These are phyloP conservation scores for Talaromyces proteolyticus DNA, from an alignment of 495 filamentous ascomycete species.

Conservation along the genomic window DNA sequence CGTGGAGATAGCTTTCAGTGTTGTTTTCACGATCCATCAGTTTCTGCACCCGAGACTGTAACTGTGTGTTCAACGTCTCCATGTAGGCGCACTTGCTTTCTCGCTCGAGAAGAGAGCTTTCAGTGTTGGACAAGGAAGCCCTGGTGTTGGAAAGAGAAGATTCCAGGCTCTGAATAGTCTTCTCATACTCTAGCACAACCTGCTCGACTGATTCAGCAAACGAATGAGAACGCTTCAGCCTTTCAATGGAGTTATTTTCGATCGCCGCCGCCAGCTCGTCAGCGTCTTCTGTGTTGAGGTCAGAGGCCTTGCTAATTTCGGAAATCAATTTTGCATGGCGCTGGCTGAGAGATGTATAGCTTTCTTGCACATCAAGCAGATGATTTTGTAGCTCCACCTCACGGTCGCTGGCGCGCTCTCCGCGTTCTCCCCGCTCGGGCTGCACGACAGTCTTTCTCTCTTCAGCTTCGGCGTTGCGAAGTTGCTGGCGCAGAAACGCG, in stretches of 20 bases:
- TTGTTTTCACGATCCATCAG: conserved; percentile 81
- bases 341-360: conserved; percentile 83
- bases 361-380: conserved; percentile 87
- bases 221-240: conserved; percentile 87
- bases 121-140: conserved; percentile 71
- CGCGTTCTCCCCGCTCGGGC: conserved; percentile 68
- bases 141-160: conserved; percentile 87
- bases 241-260: conserved; percentile 77
- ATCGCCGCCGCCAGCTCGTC: conserved; percentile 54
- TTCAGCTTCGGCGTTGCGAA: conserved; percentile 62
- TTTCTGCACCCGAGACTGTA: conserved; percentile 84
- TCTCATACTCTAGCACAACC: conserved; percentile 96
- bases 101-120: conserved; percentile 83
- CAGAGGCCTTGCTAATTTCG: conserved; percentile 81
- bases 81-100: conserved; percentile 89
- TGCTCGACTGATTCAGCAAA: conserved; percentile 94
- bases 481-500: conserved; percentile 88
- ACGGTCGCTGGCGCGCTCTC: conserved; percentile 73
- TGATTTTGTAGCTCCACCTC: conserved; percentile 93
- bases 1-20: conserved; percentile 87
- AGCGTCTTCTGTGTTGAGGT: conserved; percentile 48
- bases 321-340: conserved; percentile 94
- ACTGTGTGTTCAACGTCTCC: conserved; percentile 85
- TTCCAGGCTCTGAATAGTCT: conserved; percentile 94
- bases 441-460: conserved; percentile 53